Conservation (phyloP, 2,329 filamentous ascomycete species). For the Venturia pyrina region DNA sequence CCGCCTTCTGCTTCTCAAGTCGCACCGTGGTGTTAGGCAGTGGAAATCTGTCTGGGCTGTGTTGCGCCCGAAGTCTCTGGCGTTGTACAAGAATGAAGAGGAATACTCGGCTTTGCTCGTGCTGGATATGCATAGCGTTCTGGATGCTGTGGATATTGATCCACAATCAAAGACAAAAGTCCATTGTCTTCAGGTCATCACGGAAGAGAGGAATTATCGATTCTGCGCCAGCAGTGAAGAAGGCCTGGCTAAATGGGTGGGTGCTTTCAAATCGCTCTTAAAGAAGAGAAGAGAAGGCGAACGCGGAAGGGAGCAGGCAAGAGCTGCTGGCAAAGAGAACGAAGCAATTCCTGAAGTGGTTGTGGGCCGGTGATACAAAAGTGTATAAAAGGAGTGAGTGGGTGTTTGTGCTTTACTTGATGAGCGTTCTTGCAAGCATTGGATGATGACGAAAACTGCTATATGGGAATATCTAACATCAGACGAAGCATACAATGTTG, state of each 20-base stretch:
- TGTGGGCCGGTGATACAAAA: not conserved
- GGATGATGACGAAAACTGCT: not conserved
- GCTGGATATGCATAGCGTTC: slow-evolving; percentile 64
- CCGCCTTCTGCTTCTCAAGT: slow-evolving; percentile 75
- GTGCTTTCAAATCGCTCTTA: slow-evolving; percentile 80
- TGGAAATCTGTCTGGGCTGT: slow-evolving; percentile 97
- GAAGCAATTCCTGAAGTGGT: not conserved
- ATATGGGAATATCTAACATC: slow-evolving; percentile 1
- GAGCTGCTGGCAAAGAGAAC: not conserved
- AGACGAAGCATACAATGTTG: not conserved
- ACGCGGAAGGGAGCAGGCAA: not conserved
- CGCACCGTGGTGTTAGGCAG: slow-evolving; percentile 72
- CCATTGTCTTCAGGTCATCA: slow-evolving; percentile 85
- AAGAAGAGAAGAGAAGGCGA: slow-evolving; percentile 49
- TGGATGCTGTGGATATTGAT: slow-evolving; percentile 89
- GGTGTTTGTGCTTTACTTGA: not conserved
- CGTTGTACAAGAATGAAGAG: slow-evolving; percentile 83
- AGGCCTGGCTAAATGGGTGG: slow-evolving; percentile 70
- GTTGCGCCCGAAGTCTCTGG: slow-evolving; percentile 71
- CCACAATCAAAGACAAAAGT: slow-evolving; percentile 74
- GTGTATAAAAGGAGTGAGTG: not conserved
- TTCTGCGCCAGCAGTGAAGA: slow-evolving; percentile 65
- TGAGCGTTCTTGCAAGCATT: not conserved
- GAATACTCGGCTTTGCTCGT: slow-evolving; percentile 85
- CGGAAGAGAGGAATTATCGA: slow-evolving; percentile 62